Evolutionary conservation across 1,284 basidiomycete genomes (phyloP), one percentile per base, ranked within the genome.

Genomic region (Gomphus bonarii): DNA sequence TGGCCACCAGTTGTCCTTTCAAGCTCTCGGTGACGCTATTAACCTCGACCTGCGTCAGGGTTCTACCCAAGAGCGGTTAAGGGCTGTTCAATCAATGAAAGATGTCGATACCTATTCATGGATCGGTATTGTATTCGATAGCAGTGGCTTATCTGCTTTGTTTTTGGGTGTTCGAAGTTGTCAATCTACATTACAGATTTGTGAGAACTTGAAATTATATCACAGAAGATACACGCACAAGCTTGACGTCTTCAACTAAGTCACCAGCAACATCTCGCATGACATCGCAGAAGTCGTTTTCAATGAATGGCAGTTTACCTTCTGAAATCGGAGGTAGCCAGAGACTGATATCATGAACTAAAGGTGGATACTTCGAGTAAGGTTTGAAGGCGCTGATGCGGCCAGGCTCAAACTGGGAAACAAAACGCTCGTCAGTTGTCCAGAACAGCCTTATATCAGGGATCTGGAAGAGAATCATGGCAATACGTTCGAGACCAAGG

Each of bases 381-480:
- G 90, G 82, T 65, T 83, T 82, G 77, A 97, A 97, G 0, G 81
- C 79, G 7, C 76, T 81, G 62, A 97, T 88, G 58, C 83, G 70
- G n/a, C 84, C 87, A 36, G 78, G 72, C 35, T 75, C 70, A 72
- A 99, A 99, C 65, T 99, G 97, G 10, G 79, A 78, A 33, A 89
- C 72, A 78, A 99, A 99, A 9, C 95, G 85, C 18, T 78, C 65
- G 66, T 99, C 97, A 53, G 75, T 71, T 1, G 94, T 95, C 97
- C 97, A 99, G 78, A 99, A 99, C 12, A 99, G 76, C n/a, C 97
- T 89, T 66, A 99, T 99, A 69, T 99, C 97, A 3, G 95, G 97
- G 58, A 99, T 97, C 16, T 85, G 88, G 72, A 89, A 99, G 54
- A 99, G 81, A 60, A 99, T 86, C 97, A 99, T 99, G 31, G 95